phyloP scores from a whole-genome alignment of 2,329 filamentous ascomycete genomes.

The Trichoderma brevicompactum region DNA sequence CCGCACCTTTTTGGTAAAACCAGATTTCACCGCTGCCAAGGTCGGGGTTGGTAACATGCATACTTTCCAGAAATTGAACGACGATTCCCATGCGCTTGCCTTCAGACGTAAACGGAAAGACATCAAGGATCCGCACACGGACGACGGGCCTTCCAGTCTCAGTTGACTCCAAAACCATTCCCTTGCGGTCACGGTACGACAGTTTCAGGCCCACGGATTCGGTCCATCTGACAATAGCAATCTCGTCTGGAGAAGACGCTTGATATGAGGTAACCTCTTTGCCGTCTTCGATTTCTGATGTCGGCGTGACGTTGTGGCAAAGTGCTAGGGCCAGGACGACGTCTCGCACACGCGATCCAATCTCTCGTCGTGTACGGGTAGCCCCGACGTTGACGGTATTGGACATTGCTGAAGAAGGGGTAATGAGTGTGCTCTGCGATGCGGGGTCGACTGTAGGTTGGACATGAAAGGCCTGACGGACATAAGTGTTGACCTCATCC shows the following conservation, averaged over 20 bases:
- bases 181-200: slow-evolving; percentile 81
- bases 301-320: slow-evolving; percentile 96
- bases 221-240: slow-evolving; percentile 95
- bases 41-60: slow-evolving; percentile 52
- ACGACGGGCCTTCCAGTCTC: slow-evolving; percentile 76
- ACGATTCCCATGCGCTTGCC: slow-evolving; percentile 98
- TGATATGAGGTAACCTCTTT: slow-evolving; percentile 83
- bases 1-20: slow-evolving; percentile 98
- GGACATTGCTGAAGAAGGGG: slow-evolving; percentile 73
- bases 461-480: slow-evolving; percentile 78
- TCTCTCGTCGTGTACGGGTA: slow-evolving; percentile 88
- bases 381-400: slow-evolving; percentile 64
- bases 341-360: slow-evolving; percentile 89
- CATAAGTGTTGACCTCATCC: slow-evolving; percentile 90
- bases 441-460: slow-evolving; percentile 51
- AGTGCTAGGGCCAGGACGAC: slow-evolving; percentile 89
- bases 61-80: slow-evolving; percentile 75
- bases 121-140: slow-evolving; percentile 83
- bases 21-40: slow-evolving; percentile 78
- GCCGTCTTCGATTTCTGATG: slow-evolving; percentile 76
- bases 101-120: slow-evolving; percentile 97
- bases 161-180: slow-evolving; percentile 79
- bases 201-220: slow-evolving; percentile 88
- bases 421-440: slow-evolving; percentile 63
- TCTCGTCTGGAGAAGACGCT: slow-evolving; percentile 96